Evolutionary conservation across 2,329 filamentous ascomycete genomes (phyloP), one percentile per base, ranked within the genome.

Genomic region (Scedosporium minutisporum): DNA sequence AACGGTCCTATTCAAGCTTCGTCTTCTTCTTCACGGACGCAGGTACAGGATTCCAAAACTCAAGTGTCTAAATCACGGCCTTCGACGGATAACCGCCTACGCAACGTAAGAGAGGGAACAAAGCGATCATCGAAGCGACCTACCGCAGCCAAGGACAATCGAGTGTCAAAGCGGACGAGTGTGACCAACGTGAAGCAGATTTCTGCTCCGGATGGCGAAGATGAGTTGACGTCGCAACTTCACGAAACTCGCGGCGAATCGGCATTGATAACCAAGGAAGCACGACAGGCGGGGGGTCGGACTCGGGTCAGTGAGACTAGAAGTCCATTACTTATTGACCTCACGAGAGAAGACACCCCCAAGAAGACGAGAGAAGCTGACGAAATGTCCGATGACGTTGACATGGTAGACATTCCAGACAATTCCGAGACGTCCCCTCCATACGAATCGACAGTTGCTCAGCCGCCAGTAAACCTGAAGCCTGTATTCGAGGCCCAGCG

Each of bases 291-390:
- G 9, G 38, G 48, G 27, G 41, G 18, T 33, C 27, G 48, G 21
- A 61, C 48, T 16, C 29, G 25, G 12, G 60, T 61, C n/a, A 57
- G 27, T 33, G 60, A 61, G 33, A 44, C 48, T 33, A 48, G 60
- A 16, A 61, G 48, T 27, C 60, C 60, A 27, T 55, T 25, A 16
- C 33, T 33, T 23, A 18, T 58, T 18, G 55, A 58, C 12, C 23
- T 18, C 14, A 38, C 55, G 55, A n/a, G 7, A 12, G 25, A 16
- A 16, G 9, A 14, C 16, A 10, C 55, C 25, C 25, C 27, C 16
- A 55, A 23, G 23, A 55, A 25, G n/a, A 23, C 12, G 12, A 27
- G 9, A 14, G 18, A 18, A 55, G 55, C 16, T 38, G 27, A 58
- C 16, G 6, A 58, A 16, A 3, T 38, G 27, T n/a, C 23, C 10